Conservation (phyloP, 768 basidiomycete genomes). For the Lactarius hatsudake region DNA sequence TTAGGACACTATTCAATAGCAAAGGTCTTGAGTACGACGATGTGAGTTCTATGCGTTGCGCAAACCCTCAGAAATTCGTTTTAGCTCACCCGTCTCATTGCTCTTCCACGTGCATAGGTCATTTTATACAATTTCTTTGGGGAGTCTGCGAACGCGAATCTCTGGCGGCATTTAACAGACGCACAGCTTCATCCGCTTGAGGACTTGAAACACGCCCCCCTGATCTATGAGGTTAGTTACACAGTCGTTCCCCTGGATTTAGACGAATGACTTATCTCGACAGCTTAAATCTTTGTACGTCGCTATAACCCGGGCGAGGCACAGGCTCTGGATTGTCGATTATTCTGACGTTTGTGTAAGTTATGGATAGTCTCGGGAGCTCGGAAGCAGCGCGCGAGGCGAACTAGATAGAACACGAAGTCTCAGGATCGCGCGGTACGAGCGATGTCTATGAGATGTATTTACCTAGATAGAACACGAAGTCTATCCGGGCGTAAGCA, state of each 20-base stretch:
- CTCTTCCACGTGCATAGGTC: constrained; percentile 43
- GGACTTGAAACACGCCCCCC: neutral
- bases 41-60: too few species aligned
- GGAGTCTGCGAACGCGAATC: constrained; percentile 48
- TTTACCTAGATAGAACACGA: too few species aligned
- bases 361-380: too few species aligned
- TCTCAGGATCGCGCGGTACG: too few species aligned
- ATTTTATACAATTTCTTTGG: constrained; percentile 74
- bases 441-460: too few species aligned
- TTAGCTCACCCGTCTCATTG: neutral
- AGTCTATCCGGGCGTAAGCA: too few species aligned
- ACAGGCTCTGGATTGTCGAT: constrained; percentile 69
- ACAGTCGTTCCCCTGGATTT: neutral
- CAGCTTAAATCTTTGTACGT: constrained; percentile 71
- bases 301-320: constrained; percentile 65
- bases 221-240: constrained; percentile 15
- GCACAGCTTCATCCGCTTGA: neutral
- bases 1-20: too few species aligned
- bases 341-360: constrained; percentile 47
- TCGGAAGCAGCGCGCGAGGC: too few species aligned
- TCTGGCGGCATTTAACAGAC: constrained; percentile 15
- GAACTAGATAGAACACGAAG: too few species aligned
- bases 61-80: too few species aligned
- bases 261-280: neutral
- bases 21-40: too few species aligned